Evolutionary conservation across 2,329 filamentous ascomycete genomes (phyloP), one percentile per base, ranked within the genome.

Genomic region (Reticulascus tulasneorum): DNA sequence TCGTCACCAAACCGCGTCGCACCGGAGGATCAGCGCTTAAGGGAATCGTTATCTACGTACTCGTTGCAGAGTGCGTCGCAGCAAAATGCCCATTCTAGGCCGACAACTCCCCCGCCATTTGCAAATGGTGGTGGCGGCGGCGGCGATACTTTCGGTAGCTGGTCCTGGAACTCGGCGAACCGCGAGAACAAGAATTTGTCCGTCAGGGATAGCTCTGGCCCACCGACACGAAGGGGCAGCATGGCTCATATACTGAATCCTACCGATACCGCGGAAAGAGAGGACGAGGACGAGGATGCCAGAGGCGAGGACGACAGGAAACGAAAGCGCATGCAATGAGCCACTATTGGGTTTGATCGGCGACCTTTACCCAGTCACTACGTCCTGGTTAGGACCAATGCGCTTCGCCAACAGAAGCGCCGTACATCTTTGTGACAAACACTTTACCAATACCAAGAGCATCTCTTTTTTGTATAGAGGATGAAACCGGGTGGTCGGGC

Each of bases 231-330:
- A 29, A 59, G 75, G 32, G 74, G 75, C 17, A 79, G 75, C 55
- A 79, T 79, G 74, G 75, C 75, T 1, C 75, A 79, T 42, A 79
- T 79, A 13, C 60, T 79, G n/a, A 79, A 79, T 48, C 75, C 75
- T 1, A 74, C 73, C 17, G 73, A 76, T 34, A 76, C 70, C 15
- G 65, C 64, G 6, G 75, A 77, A 54, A 62, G 71, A 23, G 69
- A 73, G 6, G 71, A 76, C 19, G 75, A 78, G 38, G 75, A 77
- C 37, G 73, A 73, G 29, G 73, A 75, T 27, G 62, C 62, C 1
- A 60, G 74, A 21, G 73, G 70, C 16, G 74, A 79, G 16, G 74
- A 77, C 9, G 75, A 78, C 46, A 65, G 75, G 28, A 83, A 83
- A 55, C 67, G 79, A 38, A 82, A 82, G 57, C 68, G 79, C 36